Evolutionary conservation across 805 yeast genomes (phyloP), one percentile per base, ranked within the genome.

Genomic region (Yamadazyma kitorensis): DNA sequence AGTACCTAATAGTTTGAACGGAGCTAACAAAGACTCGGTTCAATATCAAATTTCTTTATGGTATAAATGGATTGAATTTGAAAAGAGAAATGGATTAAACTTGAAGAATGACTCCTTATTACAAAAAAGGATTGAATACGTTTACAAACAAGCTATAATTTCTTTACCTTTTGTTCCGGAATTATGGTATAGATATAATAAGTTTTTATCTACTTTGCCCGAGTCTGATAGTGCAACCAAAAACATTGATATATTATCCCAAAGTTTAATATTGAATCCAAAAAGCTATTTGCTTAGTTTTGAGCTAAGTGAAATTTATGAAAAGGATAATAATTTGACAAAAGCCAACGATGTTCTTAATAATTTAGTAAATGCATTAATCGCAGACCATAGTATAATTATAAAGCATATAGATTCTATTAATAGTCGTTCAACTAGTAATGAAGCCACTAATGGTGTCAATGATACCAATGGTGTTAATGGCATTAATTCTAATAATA

Each of bases 11-110:
- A 40, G 54, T 2, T 42, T 53, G 5, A 54, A 49, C 6, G 54
- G 53, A 17, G 29, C 40, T 5, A 43, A 51, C 5, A 24, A 47
- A 29, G 24, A 37, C 6, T 37, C 45, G 8, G 51, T 59, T 15
- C 40, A 48, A 42, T 57, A 47, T 22, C 82, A 85, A 52, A 47
- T 81, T 14, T 55, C 56, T 2, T 55, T 67, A 15, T 88, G 95
- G 93, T 59, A 69, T 28, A 61, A 68, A 11, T 86, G 96, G 96
- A 72, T 88, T 21, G 70, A 70, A 6, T 84, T 93, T 78, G 98
- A 93, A 51, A 72, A 70, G 44, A 62, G 66, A 27, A 89, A 93
- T 55, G 82, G 80, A 28, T 55, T 89, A 41, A 78, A 76, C 16
- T 55, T 84, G 15, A 64, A 71, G 5, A 76, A 73, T 27, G 76